These are phyloP conservation scores for Brassica balearica DNA, from an alignment of 441 rosid species.

Conservation along the genomic window DNA sequence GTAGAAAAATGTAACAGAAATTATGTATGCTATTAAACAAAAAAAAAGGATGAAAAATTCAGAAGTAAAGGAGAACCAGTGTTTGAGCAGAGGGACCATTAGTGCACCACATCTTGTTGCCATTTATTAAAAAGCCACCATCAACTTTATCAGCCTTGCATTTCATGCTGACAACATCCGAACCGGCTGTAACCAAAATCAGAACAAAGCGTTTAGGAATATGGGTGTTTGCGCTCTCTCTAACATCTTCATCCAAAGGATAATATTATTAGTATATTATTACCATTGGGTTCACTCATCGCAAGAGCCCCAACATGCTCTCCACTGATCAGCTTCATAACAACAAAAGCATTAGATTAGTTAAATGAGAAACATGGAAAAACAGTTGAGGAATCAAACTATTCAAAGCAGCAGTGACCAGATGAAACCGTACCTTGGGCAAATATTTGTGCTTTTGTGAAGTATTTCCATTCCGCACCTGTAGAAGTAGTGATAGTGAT, in stretches of 20 bases:
- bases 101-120: constrained; percentile 99
- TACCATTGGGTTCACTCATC: constrained; percentile 99
- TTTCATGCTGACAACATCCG: constrained; percentile 97
- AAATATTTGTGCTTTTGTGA: constrained; percentile 85
- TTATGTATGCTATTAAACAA: not conserved
- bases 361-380: constrained; percentile 13
- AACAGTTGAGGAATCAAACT: not conserved
- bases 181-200: constrained; percentile 70
- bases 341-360: constrained; percentile 41
- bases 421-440: constrained; percentile 70
- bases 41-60: not conserved
- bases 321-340: constrained; percentile 91
- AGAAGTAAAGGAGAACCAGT: constrained; percentile 51
- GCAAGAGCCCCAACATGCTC: constrained; percentile 98
- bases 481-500: constrained; percentile 38
- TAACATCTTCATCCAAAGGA: constrained; percentile 20
- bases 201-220: constrained; percentile 17
- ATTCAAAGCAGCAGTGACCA: not conserved
- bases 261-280: not conserved
- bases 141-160: constrained; percentile 91
- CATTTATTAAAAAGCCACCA: constrained; percentile 85
- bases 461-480: constrained; percentile 89
- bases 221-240: not conserved
- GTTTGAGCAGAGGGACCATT: constrained; percentile 98
- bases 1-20: not conserved